Base-by-base conservation (phyloP, 805 yeast genomes). In the Cyberlindnera veronae region DNA sequence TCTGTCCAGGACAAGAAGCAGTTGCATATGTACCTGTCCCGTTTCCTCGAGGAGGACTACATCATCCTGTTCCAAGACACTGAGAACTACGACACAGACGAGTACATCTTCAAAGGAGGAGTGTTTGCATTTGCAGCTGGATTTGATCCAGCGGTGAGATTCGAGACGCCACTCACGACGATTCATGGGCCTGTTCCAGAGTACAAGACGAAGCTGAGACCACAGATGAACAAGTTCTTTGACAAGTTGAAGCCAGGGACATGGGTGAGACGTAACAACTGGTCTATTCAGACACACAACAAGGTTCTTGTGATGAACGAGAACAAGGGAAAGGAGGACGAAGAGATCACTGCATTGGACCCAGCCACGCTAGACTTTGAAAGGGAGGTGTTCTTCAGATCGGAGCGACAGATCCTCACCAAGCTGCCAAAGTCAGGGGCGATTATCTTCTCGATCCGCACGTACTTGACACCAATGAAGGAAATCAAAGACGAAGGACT, bases 181-280 rank as follows among this genome's bases (percentile, higher is more conserved):
- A 74, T 84, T 44, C 95, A 84, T 54, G 71, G 63, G 3, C 90
- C 90, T 0, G 90, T 84, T 2, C 95, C 93, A 0, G 75, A 74
- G 44, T 84, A 84, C 51, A 58, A 66, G 38, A 61, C 71, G 16
- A 71, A 77, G 46, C 64, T 84, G 31, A 71, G 75, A 55, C 50
- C 68, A 6, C 74, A 84, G 17, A 84, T 84, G 91, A 77, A 76
- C 53, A 72, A 71, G 49, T 84, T 79, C 55, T 84, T 84, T 57
- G 66, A 68, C 20, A 70, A 77, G 45, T 55, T 84, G 44, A 67
- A 70, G 48, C 71, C 76, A 4, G 66, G 71, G 22, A 75, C 76
- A 40, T 69, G 71, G 35, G 81, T 84, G 54, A 76, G 75, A 44
- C 69, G 93, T 42, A 71, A 70, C 50, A 84, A 84, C 46, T 84